Evolutionary conservation across 257 asterid genomes (phyloP), one percentile per base, ranked within the genome.

Genomic region (Jasminum sambac): DNA sequence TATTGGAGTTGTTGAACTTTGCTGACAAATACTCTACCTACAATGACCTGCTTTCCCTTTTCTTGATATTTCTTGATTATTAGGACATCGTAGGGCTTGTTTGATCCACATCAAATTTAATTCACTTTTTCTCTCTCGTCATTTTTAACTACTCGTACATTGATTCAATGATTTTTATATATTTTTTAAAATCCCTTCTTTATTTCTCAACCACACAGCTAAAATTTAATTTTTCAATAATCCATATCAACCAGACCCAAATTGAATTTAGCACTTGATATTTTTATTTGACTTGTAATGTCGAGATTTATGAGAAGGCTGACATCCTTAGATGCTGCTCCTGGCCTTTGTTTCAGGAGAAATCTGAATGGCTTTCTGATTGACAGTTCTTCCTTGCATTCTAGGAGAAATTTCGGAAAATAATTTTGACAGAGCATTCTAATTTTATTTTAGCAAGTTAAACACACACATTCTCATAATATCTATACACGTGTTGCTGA

Each of bases 1-100:
- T 81, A 74, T 72, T 71, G 26, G 60, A 55, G 79, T 81, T 69
- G 85, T 78, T 84, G 75, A 76, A 64, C 68, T 63, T 43, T 73
- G 72, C 70, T 57, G 69, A 75, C 17, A 17, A 50, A 48, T 17
- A 16, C 2, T 48, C 7, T 48, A 16, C 24, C 58, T 48, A 7
- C 6, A 46, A 46, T 66, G 64, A 57, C 63, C 46, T 26, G 38
- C 57, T 55, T 69, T 43, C 57, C 23, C 46, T 25, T 46, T 25
- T 40, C 69, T 64, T 24, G 36, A 39, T 12, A 39, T 60, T 69
- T 41, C 9, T 62, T 70, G 11, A 34, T 14, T 36, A 16, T 50
- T 61, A 44, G 6, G 36, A 11, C 38, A 3, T 52, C 16, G 39
- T 34, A 64, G 64, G 23, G 61, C n/a, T n/a, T n/a, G n/a, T n/a